Evolutionary conservation across 495 filamentous ascomycete genomes (phyloP).

Genomic region (Aspergillus saccharolyticus): DNA sequence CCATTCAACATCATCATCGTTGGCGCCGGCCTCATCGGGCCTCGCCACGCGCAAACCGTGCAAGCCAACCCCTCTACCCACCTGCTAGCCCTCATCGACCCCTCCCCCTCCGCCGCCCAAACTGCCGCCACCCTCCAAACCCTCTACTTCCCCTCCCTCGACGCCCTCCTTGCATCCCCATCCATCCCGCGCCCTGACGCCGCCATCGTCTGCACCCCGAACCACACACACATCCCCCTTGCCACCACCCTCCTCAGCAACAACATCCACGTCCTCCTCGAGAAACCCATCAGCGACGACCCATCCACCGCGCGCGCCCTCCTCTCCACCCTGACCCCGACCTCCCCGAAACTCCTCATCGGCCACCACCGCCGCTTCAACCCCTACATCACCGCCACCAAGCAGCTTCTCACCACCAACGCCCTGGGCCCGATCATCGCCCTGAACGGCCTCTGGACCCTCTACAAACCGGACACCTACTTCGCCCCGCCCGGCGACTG

Average conservation of each 20-base stretch:
- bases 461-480: conserved; percentile 48
- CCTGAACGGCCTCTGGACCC: conserved; percentile 51
- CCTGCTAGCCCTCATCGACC: conserved; percentile 50
- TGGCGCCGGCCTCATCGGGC: conserved; percentile 55
- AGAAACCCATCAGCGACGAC: conserved; percentile 52
- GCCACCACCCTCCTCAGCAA: conserved; percentile 44
- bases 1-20: conserved; percentile 39
- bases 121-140: conserved; percentile 26
- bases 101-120: conserved; percentile 27
- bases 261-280: conserved; percentile 50
- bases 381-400: conserved; percentile 48
- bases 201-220: conserved; percentile 58
- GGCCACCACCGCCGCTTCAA: conserved; percentile 61
- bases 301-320: conserved; percentile 36
- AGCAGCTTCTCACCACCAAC: conserved; percentile 33
- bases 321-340: conserved; percentile 17
- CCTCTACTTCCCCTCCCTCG: conserved; percentile 33
- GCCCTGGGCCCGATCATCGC: conserved; percentile 47
- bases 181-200: conserved; percentile 36
- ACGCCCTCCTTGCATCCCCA: conserved; percentile 32
- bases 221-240: conserved; percentile 50
- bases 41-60: conserved; percentile 50
- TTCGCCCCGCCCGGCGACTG: conserved; percentile 46
- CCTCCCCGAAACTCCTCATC: conserved; percentile 45
- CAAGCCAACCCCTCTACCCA: conserved; percentile 39